Conservation (phyloP, 495 filamentous ascomycete species). For the Xylaria longipes region DNA sequence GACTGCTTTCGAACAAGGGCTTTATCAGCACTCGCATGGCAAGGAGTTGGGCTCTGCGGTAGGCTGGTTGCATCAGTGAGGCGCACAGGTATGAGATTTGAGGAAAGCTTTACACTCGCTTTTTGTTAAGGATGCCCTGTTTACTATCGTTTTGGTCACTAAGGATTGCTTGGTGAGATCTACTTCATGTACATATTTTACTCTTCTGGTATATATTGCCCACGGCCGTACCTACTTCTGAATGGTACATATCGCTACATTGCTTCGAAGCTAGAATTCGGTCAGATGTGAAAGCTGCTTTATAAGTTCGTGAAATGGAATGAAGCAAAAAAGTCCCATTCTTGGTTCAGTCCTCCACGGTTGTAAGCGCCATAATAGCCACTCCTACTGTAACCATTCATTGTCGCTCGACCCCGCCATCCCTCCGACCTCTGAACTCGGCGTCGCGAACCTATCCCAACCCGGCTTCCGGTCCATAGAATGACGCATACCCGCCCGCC, state of each 20-base stretch:
- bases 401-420: background rate
- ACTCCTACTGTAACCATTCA: background rate
- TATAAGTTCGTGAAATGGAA: background rate
- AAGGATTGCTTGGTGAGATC: background rate
- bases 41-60: slow-evolving; percentile 8
- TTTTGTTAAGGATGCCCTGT: background rate
- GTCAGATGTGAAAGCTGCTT: background rate
- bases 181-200: slow-evolving; percentile 16
- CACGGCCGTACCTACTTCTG: background rate
- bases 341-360: background rate
- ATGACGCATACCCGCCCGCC: no score
- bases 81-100: slow-evolving; percentile 7
- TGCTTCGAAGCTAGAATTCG: background rate
- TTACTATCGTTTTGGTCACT: background rate
- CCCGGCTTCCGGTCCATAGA: background rate
- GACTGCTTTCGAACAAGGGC: slow-evolving; percentile 15
- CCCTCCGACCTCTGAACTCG: background rate
- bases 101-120: slow-evolving; percentile 20
- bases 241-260: background rate
- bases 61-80: slow-evolving; percentile 17
- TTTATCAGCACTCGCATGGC: background rate
- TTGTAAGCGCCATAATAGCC: background rate
- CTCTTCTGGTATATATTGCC: slow-evolving; percentile 17
- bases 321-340: background rate
- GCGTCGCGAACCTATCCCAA: background rate